Percentiles rank a stretch among this genome's conserved stretches.
These are phyloP conservation scores for Coemansia sp. DNA, from an alignment of 371 early-diverging fungal genomes.

Conservation along the genomic window DNA sequence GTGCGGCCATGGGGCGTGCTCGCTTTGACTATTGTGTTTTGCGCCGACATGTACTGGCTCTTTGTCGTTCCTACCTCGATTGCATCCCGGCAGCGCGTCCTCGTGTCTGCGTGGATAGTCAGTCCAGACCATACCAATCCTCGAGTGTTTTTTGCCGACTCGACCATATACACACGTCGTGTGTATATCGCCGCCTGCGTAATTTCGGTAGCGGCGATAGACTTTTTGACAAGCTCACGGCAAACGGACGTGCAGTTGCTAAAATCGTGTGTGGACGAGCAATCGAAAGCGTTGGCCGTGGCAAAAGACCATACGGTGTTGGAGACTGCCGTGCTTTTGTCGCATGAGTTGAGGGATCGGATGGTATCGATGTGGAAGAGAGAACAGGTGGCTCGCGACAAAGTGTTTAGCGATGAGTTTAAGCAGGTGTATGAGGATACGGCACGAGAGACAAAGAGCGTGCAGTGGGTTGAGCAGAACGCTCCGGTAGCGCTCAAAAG, in stretches of 20 bases:
- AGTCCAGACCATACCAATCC: constrained; percentile 30
- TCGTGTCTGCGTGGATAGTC: constrained; percentile 17
- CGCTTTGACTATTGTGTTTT: constrained; percentile 12
- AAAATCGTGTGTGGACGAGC: constrained; percentile 18
- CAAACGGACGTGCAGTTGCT: constrained; percentile 44
- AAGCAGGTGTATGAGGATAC: constrained; percentile 11
- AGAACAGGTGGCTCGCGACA: constrained; percentile 14
- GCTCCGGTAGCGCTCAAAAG: constrained; percentile 9
- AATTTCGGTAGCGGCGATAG: constrained; percentile 18
- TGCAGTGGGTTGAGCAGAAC: constrained; percentile 24
- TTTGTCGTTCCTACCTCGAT: constrained; percentile 22
- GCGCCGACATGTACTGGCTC: constrained; percentile 36
- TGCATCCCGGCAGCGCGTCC: constrained; percentile 1
- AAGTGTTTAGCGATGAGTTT: constrained; percentile 25
- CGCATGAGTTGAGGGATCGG: constrained; percentile 21
- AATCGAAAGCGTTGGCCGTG: constrained; percentile 3
- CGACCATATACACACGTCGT: constrained; percentile 27
- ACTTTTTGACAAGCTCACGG: constrained; percentile 32
- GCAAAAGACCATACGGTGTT: constrained; percentile 37
- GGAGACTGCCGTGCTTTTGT: constrained; percentile 26
- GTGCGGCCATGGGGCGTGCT: constrained; percentile 41
- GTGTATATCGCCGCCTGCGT: constrained; percentile 19
- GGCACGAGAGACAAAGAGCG: constrained; percentile 22
- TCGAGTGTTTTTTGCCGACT: constrained; percentile 26
- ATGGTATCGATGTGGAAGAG: constrained; percentile 22